Percentiles rank a stretch among this genome's conserved stretches.
These are phyloP conservation scores for Noccaea caerulescens DNA, from an alignment of 345 rosid genomes.

Conservation along the genomic window DNA sequence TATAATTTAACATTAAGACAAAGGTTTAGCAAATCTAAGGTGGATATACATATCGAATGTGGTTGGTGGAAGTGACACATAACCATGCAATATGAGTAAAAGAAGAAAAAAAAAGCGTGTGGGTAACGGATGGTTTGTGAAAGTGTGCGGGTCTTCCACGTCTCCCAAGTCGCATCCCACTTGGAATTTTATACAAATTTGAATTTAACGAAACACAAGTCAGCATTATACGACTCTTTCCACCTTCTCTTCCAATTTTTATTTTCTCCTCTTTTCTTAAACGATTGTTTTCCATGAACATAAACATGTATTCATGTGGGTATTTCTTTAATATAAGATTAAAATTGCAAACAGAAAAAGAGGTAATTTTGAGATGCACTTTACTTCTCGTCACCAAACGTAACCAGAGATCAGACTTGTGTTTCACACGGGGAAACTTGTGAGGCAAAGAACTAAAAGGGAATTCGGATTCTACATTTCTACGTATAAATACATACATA, in stretches of 20 bases:
- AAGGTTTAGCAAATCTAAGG: constrained; percentile 34
- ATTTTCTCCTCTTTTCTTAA: constrained; percentile 19
- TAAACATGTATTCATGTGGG: background rate
- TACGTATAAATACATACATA: background rate
- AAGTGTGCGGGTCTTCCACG: constrained; percentile 45
- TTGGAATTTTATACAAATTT: constrained; percentile 41
- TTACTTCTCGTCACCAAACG: constrained; percentile 25
- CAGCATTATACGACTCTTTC: constrained; percentile 42
- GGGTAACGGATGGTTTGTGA: constrained; percentile 30
- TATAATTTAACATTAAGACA: constrained; percentile 13
- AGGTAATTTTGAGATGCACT: constrained; percentile 2
- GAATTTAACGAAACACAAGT: constrained; percentile 38
- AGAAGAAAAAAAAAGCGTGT: constrained; percentile 32
- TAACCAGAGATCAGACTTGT: constrained; percentile 10
- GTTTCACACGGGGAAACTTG: background rate
- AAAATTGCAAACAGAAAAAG: background rate
- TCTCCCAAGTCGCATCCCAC: constrained; percentile 40
- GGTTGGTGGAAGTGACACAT: constrained; percentile 45
- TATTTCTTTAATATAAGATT: background rate
- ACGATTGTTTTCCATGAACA: constrained; percentile 7
- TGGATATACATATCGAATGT: constrained; percentile 23
- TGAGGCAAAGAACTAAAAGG: constrained; percentile 5
- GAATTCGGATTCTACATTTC: background rate
- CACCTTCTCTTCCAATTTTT: constrained; percentile 25
- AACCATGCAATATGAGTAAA: constrained; percentile 28